Evolutionary conservation across 345 rosid species (phyloP).

Genomic region (Heritiera littoralis): DNA sequence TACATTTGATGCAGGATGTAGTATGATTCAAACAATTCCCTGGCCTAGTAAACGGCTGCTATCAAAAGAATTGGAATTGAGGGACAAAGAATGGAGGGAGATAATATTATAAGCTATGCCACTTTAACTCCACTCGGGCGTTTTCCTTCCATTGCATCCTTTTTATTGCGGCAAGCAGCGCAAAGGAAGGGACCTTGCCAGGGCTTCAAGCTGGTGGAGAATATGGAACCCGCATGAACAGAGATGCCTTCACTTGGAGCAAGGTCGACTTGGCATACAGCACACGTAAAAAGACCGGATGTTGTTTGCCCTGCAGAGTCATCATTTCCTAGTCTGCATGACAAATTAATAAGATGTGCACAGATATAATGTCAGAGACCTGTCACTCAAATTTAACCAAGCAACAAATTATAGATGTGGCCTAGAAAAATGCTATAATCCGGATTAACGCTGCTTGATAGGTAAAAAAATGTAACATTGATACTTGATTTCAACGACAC

Average conservation of each 20-base stretch:
- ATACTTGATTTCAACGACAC: background rate
- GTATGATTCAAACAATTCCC: slow-evolving; percentile 29
- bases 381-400: background rate
- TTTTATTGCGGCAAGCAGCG: slow-evolving; percentile 69
- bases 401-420: background rate
- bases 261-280: slow-evolving; percentile 79
- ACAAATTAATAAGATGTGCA: background rate
- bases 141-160: slow-evolving; percentile 97
- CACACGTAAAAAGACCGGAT: slow-evolving; percentile 72
- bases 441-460: too few species aligned
- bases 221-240: slow-evolving; percentile 75
- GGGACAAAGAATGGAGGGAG: slow-evolving; percentile 37
- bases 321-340: slow-evolving; percentile 66
- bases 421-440: background rate
- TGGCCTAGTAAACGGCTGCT: slow-evolving; percentile 24
- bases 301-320: slow-evolving; percentile 42
- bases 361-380: background rate
- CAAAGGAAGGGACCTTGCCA: slow-evolving; percentile 98
- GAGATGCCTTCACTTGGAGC: slow-evolving; percentile 81
- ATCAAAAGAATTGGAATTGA: slow-evolving; percentile 16
- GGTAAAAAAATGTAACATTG: too few species aligned
- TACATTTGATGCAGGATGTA: slow-evolving; percentile 30
- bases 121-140: slow-evolving; percentile 77
- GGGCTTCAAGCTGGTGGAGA: slow-evolving; percentile 67
- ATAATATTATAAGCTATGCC: slow-evolving; percentile 31